Evolutionary conservation across 192 early-diverging fungal species (phyloP).

Genomic region (Podila clonocystis): DNA sequence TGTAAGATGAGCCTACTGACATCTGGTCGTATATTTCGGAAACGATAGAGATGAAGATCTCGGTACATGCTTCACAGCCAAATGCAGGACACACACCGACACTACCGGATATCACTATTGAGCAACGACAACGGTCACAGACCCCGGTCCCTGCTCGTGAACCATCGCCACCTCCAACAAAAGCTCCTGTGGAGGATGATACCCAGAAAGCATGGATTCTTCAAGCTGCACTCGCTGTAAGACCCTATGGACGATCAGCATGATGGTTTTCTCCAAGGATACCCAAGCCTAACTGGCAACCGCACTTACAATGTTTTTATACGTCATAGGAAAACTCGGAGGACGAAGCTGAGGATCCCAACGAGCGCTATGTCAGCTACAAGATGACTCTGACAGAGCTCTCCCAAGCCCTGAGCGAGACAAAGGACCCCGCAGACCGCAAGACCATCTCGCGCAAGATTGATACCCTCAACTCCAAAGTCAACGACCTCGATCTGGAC

Average conservation of each 20-base stretch:
- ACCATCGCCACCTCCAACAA: slow-evolving; percentile 2
- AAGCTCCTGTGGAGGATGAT: neutral
- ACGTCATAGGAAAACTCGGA: slow-evolving; percentile 33
- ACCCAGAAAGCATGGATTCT: slow-evolving; percentile 44
- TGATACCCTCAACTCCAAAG: slow-evolving; percentile 33
- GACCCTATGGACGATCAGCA: neutral
- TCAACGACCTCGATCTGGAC: slow-evolving; percentile 52
- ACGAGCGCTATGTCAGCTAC: slow-evolving; percentile 39
- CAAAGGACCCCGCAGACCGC: slow-evolving; percentile 7
- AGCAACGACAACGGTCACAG: neutral
- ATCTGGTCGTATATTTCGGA: too few relatives aligned
- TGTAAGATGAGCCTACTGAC: too few relatives aligned
- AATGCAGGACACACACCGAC: slow-evolving; percentile 25
- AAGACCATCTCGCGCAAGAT: slow-evolving; percentile 29
- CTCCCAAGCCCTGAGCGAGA: slow-evolving; percentile 12
- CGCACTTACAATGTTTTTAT: neutral
- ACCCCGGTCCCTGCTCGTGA: neutral
- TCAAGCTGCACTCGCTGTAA: slow-evolving; percentile 44
- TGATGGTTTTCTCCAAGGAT: neutral
- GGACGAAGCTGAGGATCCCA: slow-evolving; percentile 45
- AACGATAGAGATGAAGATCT: slow-evolving; percentile 44
- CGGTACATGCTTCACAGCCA: slow-evolving; percentile 31
- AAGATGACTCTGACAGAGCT: slow-evolving; percentile 18
- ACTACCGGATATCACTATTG: slow-evolving; percentile 22
- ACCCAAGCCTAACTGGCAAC: neutral